A percentile compares a stretch with the other conserved stretches of the same genome.
Conservation (phyloP, 345 rosid species). For the Salix exigua region DNA sequence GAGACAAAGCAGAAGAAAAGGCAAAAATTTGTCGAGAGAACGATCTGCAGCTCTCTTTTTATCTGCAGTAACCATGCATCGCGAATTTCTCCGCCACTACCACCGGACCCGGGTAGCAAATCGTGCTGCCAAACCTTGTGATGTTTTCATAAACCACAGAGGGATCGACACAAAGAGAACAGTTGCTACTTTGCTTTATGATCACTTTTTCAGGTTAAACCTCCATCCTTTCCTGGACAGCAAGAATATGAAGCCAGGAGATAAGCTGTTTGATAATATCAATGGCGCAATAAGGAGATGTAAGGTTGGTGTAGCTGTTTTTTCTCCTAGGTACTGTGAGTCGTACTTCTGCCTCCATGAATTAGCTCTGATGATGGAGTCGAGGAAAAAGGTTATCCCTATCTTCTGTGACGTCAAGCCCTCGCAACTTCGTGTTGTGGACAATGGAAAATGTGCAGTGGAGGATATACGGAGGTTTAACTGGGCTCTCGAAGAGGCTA, state of each 20-base stretch:
- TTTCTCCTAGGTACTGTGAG: conserved; percentile 58
- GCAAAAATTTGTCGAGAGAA: neutral
- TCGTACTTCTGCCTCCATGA: conserved; percentile 69
- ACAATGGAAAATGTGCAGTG: conserved; percentile 26
- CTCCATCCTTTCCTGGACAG: conserved; percentile 60
- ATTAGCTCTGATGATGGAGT: conserved; percentile 65
- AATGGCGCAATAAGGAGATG: conserved; percentile 44
- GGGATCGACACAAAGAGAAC: conserved; percentile 64
- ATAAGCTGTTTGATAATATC: conserved; percentile 60
- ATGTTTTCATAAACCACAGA: conserved; percentile 73
- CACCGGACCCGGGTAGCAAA: conserved; percentile 10
- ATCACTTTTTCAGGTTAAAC: conserved; percentile 38
- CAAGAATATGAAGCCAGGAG: conserved; percentile 77
- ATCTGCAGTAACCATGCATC: conserved; percentile 12
- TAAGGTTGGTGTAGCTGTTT: conserved; percentile 53
- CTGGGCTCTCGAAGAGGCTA: conserved; percentile 67
- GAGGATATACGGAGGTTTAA: conserved; percentile 46
- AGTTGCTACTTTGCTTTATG: conserved; percentile 54
- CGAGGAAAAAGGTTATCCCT: conserved; percentile 59
- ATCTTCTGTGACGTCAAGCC: conserved; percentile 74
- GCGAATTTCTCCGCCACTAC: conserved; percentile 10
- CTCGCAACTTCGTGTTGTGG: conserved; percentile 47
- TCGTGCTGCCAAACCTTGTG: conserved; percentile 25
- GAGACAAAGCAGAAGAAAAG: neutral
- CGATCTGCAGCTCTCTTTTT: no score